These are phyloP conservation scores for Prinsepia uniflora DNA, from an alignment of 306 rosid genomes.

Conservation along the genomic window DNA sequence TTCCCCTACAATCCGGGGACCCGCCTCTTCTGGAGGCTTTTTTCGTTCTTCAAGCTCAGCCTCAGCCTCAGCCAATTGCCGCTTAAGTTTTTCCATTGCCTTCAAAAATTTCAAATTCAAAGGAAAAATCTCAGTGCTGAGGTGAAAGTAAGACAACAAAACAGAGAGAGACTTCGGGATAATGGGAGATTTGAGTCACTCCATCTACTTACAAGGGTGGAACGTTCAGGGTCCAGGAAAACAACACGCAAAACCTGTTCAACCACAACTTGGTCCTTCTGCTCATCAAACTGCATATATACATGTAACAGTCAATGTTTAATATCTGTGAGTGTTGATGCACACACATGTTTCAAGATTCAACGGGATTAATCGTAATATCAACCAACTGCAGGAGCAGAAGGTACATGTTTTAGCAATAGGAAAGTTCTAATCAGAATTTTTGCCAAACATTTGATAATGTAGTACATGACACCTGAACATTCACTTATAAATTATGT, in stretches of 20 bases:
- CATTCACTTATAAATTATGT: not conserved
- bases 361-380: not conserved
- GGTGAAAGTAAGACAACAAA: not conserved
- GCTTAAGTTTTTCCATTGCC: slow-evolving; percentile 81
- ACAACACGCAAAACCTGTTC: slow-evolving; percentile 87
- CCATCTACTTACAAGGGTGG: slow-evolving; percentile 60
- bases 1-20: slow-evolving; percentile 69
- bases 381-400: not conserved
- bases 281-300: slow-evolving; percentile 78
- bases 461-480: not conserved
- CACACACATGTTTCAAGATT: not conserved
- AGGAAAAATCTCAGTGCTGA: not conserved
- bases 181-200: not conserved
- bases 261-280: slow-evolving; percentile 77
- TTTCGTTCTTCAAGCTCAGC: slow-evolving; percentile 74
- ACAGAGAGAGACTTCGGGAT: not conserved
- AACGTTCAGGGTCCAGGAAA: slow-evolving; percentile 75
- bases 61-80: slow-evolving; percentile 85
- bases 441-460: not conserved
- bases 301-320: slow-evolving; percentile 18
- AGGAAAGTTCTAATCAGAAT: not conserved
- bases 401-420: not conserved
- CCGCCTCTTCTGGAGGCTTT: slow-evolving; percentile 72
- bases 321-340: slow-evolving; percentile 8
- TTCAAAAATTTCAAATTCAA: slow-evolving; percentile 26